Evolutionary conservation across 208 protist species (phyloP).

Genomic region (Crithidia fasciculata): DNA sequence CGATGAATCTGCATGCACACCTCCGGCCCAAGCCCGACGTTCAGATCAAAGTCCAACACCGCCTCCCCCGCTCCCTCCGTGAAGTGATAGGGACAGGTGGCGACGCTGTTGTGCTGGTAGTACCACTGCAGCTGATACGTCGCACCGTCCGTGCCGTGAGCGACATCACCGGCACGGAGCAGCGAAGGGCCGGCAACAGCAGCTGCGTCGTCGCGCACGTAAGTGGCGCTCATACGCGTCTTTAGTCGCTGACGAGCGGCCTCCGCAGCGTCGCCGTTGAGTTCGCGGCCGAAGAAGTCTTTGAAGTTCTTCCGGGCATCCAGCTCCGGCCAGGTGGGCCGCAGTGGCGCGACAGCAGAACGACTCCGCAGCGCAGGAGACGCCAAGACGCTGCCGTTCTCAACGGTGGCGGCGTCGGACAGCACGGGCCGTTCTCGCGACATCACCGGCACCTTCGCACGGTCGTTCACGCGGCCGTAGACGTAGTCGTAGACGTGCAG

Average conservation of each 20-base stretch:
- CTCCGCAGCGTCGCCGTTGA: constrained; percentile 4
- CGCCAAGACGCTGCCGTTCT: constrained; percentile 24
- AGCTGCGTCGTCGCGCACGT: constrained; percentile 5
- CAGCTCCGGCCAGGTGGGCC: constrained; percentile 11
- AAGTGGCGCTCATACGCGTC: constrained; percentile 13
- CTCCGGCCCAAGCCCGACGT: constrained; percentile 53
- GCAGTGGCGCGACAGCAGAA: constrained; percentile 19
- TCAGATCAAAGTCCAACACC: constrained; percentile 59
- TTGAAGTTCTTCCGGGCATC: neutral
- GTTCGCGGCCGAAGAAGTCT: constrained; percentile 9
- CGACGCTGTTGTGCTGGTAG: constrained; percentile 52
- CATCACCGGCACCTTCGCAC: constrained; percentile 4
- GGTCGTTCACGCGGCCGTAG: constrained; percentile 37
- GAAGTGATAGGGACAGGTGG: constrained; percentile 69
- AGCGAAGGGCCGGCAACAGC: neutral
- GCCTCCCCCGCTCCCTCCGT: constrained; percentile 48
- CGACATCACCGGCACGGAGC: constrained; percentile 48
- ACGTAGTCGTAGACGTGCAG: constrained; percentile 41
- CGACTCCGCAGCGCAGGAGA: constrained; percentile 15
- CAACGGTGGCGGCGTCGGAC: constrained; percentile 19
- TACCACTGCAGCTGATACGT: constrained; percentile 52
- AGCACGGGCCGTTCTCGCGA: constrained; percentile 20
- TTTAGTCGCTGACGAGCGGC: neutral
- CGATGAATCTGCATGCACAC: constrained; percentile 47
- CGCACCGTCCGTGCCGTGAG: constrained; percentile 25